Percentiles rank a stretch among this genome's conserved stretches.
These are phyloP conservation scores for Pugionium cornutum DNA, from an alignment of 345 rosid genomes.

Conservation along the genomic window DNA sequence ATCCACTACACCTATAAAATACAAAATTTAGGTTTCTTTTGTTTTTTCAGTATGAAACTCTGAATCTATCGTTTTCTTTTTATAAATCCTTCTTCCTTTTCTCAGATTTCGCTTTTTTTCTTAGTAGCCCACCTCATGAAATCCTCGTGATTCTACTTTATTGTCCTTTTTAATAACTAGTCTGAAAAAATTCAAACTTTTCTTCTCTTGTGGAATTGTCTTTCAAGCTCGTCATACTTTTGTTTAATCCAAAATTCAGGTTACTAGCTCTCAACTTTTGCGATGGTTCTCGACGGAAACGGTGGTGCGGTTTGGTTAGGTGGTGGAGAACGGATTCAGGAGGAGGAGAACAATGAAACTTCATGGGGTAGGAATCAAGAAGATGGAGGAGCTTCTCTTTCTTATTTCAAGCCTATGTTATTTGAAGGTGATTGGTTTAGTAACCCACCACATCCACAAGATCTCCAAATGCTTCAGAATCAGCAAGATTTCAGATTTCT, in stretches of 20 bases:
- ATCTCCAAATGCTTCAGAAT: slow-evolving; percentile 44
- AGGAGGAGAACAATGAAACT: slow-evolving; percentile 44
- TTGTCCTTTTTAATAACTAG: slow-evolving; percentile 24
- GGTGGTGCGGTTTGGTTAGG: slow-evolving; percentile 60
- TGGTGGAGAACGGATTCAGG: slow-evolving; percentile 30
- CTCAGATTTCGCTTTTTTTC: slow-evolving; percentile 33
- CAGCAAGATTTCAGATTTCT: slow-evolving; percentile 56
- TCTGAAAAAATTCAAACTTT: slow-evolving; percentile 35
- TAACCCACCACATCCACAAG: slow-evolving; percentile 46
- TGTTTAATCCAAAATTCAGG: not conserved
- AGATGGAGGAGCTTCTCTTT: slow-evolving; percentile 41
- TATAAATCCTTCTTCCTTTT: slow-evolving; percentile 25
- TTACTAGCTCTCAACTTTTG: slow-evolving; percentile 20
- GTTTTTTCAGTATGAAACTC: slow-evolving; percentile 3
- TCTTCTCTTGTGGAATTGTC: slow-evolving; percentile 21
- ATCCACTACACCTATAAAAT: not conserved
- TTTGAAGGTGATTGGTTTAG: slow-evolving; percentile 68
- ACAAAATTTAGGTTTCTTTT: not conserved
- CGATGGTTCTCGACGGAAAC: slow-evolving; percentile 65
- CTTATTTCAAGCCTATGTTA: slow-evolving; percentile 63
- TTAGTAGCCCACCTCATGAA: slow-evolving; percentile 37
- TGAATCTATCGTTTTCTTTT: slow-evolving; percentile 41
- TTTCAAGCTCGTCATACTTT: not conserved
- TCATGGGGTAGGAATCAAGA: slow-evolving; percentile 58
- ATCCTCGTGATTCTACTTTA: slow-evolving; percentile 43